Conservation (phyloP, 441 rosid species). For the Gossypium lobatum region DNA sequence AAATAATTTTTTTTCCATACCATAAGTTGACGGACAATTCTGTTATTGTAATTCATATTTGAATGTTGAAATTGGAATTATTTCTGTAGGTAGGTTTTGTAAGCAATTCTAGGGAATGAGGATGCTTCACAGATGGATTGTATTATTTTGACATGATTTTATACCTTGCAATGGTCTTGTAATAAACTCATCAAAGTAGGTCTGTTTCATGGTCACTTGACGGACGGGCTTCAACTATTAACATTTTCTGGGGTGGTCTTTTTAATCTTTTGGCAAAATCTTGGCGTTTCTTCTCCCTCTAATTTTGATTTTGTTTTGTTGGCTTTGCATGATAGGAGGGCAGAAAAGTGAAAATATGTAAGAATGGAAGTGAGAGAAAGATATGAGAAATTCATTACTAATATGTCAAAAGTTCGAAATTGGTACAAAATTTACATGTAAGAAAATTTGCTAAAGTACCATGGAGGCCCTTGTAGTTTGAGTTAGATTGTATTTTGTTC, state of each 20-base stretch:
- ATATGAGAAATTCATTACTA: neutral
- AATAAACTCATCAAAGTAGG: neutral
- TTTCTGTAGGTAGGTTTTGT: neutral
- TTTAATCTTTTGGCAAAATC: neutral
- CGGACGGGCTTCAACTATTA: neutral
- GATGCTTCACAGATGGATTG: neutral
- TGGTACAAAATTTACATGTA: no score
- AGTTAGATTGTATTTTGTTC: no score
- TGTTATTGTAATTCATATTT: neutral
- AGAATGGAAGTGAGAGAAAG: neutral
- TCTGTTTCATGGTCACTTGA: neutral
- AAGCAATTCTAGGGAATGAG: neutral
- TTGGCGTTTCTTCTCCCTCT: neutral
- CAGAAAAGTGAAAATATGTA: neutral
- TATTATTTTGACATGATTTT: neutral
- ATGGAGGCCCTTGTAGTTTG: no score
- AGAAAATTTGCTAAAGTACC: no score
- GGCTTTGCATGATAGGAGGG: neutral
- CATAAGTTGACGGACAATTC: neutral
- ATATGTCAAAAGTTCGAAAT: neutral
- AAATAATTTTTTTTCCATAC: neutral
- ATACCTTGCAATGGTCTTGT: neutral
- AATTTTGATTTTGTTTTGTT: neutral
- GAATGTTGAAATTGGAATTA: constrained; percentile 1
- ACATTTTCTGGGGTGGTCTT: neutral